Percentiles rank a stretch among this genome's conserved stretches.
These are phyloP conservation scores for Stemphylium lycopersici DNA, from an alignment of 2,329 filamentous ascomycete species.

Conservation along the genomic window DNA sequence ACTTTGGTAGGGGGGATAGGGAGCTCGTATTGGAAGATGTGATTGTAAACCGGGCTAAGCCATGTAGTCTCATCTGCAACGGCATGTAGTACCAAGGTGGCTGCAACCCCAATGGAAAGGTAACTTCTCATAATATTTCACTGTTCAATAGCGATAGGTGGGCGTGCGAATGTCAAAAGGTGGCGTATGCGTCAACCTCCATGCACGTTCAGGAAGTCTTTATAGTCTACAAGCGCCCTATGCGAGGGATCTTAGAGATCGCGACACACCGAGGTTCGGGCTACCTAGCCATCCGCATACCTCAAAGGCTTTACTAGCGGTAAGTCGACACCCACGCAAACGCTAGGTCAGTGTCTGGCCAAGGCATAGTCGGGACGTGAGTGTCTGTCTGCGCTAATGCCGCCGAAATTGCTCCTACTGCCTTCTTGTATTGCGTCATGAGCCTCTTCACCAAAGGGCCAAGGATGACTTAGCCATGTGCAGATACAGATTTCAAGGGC, in stretches of 20 bases:
- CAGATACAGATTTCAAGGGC: too few species aligned
- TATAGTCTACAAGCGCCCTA: not conserved
- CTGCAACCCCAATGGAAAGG: slow-evolving; percentile 17
- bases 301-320: not conserved
- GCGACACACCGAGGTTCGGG: not conserved
- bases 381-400: slow-evolving; percentile 8
- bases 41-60: slow-evolving; percentile 44
- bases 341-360: slow-evolving; percentile 2
- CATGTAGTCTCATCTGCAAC: slow-evolving; percentile 30
- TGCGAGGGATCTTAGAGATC: not conserved
- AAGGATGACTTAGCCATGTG: too few species aligned
- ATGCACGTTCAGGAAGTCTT: too few species aligned
- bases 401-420: slow-evolving; percentile 6
- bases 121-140: slow-evolving; percentile 21
- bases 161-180: slow-evolving; percentile 13
- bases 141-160: not conserved
- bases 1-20: slow-evolving; percentile 55
- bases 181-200: not conserved
- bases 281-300: not conserved
- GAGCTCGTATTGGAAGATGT: slow-evolving; percentile 48
- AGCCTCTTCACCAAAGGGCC: too few species aligned
- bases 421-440: not conserved
- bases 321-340: not conserved
- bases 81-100: slow-evolving; percentile 20
- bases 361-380: not conserved